Evolutionary conservation across 2,329 filamentous ascomycete genomes (phyloP).

Genomic region (Sporothrix luriei): DNA sequence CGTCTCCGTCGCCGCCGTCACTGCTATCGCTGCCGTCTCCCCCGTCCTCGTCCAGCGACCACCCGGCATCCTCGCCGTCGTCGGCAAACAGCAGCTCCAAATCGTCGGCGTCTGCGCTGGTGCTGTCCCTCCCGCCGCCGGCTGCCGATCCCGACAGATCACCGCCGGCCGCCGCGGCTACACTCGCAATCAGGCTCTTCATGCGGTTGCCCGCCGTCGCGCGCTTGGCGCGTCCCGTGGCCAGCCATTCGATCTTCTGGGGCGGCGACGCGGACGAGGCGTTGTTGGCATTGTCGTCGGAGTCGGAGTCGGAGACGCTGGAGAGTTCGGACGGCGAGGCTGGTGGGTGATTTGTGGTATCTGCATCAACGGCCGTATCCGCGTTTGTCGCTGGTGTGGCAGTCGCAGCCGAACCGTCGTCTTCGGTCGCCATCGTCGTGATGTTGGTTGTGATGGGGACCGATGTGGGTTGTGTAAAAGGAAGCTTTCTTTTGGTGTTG

Average conservation of each 20-base stretch:
- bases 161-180: constrained; percentile 55
- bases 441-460: not conserved
- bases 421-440: constrained; percentile 30
- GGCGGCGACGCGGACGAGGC: not conserved
- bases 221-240: constrained; percentile 72
- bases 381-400: not conserved
- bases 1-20: constrained; percentile 60
- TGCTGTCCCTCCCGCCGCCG: constrained; percentile 15
- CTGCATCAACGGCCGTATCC: too few relatives aligned
- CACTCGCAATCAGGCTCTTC: constrained; percentile 73
- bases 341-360: not conserved
- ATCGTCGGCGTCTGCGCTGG: constrained; percentile 54
- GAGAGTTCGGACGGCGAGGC: constrained; percentile 27
- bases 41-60: constrained; percentile 70
- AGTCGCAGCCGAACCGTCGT: constrained; percentile 27
- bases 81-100: constrained; percentile 77
- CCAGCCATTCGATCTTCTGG: constrained; percentile 65
- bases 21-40: constrained; percentile 77
- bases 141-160: not conserved
- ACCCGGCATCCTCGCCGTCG: constrained; percentile 68
- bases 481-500: not conserved
- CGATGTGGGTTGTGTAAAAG: not conserved
- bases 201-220: constrained; percentile 84
- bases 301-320: constrained; percentile 35
- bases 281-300: constrained; percentile 38